phyloP scores from a whole-genome alignment of 2,329 filamentous ascomycete genomes.

The Blumeria graminis region DNA sequence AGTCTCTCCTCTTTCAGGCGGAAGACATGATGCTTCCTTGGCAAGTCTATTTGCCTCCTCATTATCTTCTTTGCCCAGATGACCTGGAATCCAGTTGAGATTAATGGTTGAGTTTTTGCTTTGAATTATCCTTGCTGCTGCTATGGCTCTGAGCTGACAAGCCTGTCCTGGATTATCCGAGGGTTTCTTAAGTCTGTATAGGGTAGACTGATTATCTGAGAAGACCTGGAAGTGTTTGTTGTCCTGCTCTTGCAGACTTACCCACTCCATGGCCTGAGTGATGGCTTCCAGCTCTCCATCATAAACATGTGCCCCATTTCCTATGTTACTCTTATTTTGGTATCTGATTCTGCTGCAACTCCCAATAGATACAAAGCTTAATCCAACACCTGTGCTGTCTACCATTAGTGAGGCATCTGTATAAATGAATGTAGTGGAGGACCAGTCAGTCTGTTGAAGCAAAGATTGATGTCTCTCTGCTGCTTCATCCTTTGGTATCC shows the following conservation, averaged over 20 bases:
- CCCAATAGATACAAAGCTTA: not conserved
- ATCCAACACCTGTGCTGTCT: not conserved
- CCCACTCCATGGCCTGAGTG: not conserved
- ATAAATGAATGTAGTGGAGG: not conserved
- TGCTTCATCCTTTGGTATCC: too few relatives aligned
- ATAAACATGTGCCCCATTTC: not conserved
- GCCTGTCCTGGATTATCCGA: not conserved
- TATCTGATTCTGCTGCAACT: not conserved
- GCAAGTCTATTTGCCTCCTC: not conserved
- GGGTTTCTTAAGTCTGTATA: not conserved
- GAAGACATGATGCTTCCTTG: not conserved
- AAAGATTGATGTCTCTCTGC: too few relatives aligned
- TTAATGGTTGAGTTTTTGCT: not conserved
- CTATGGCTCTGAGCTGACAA: not conserved
- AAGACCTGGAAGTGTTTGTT: not conserved
- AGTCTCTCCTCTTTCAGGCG: too few relatives aligned
- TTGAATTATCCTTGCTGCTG: not conserved
- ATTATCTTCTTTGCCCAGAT: not conserved
- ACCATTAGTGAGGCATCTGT: not conserved
- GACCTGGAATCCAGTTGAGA: not conserved
- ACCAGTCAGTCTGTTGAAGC: too few relatives aligned
- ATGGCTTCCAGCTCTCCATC: not conserved
- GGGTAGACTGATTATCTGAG: not conserved
- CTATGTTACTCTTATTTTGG: not conserved
- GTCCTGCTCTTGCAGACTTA: not conserved